Percentiles rank a stretch among this genome's conserved stretches.
Evolutionary conservation across 2,329 filamentous ascomycete species (phyloP).

Genomic region (Pseudogymnoascus sp.): DNA sequence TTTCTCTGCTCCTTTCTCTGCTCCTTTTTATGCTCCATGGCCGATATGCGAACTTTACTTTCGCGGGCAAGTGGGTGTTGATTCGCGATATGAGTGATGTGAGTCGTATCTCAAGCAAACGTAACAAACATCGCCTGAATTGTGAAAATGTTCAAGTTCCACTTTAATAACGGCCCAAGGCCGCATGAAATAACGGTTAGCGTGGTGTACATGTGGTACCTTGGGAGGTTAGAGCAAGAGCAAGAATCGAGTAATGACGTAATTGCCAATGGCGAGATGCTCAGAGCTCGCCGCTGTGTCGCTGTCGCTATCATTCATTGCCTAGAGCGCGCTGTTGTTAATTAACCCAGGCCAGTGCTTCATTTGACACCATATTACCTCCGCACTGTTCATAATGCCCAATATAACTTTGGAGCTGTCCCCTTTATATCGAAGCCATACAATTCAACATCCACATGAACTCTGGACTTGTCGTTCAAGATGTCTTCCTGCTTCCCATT

Average conservation of each 20-base stretch:
- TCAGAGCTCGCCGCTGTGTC: background rate
- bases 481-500: constrained; percentile 28
- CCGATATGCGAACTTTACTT: background rate
- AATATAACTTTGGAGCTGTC: background rate
- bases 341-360: background rate
- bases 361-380: background rate
- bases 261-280: background rate
- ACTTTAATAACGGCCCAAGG: background rate
- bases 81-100: background rate
- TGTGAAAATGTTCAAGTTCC: background rate
- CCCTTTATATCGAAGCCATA: background rate
- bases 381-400: background rate
- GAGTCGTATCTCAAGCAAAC: constrained; percentile 1
- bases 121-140: background rate
- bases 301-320: background rate
- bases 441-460: background rate
- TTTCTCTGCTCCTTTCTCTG: constrained; percentile 25
- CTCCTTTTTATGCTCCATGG: constrained; percentile 20
- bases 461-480: constrained; percentile 9
- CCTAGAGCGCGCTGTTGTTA: background rate
- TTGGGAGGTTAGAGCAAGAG: constrained; percentile 4
- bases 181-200: background rate
- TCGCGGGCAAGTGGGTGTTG: background rate
- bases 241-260: background rate
- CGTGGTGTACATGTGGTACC: background rate